These are phyloP conservation scores for Uronychia setigera DNA, from an alignment of 73 alveolate genomes.

Conservation along the genomic window DNA sequence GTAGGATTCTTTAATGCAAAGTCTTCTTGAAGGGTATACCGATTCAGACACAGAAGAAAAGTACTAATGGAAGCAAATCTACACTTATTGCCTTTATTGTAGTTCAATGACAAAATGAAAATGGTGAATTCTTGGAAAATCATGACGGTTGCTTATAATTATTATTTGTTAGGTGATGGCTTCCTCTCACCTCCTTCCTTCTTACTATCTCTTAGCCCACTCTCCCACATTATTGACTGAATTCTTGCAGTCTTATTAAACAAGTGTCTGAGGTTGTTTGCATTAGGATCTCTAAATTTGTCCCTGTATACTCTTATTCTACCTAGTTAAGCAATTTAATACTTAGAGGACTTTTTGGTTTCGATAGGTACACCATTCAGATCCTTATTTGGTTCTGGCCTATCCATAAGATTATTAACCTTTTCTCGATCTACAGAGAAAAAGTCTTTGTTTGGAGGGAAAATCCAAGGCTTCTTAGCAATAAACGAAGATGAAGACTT, in stretches of 20 bases:
- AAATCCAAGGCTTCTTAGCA: background rate
- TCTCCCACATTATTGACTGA: too few species aligned
- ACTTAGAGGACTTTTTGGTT: background rate
- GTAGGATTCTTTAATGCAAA: too few species aligned
- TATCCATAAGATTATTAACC: background rate
- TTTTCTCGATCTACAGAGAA: background rate
- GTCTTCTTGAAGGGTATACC: too few species aligned
- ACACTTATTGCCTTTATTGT: too few species aligned
- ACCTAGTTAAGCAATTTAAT: background rate
- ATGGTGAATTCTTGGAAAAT: conserved; percentile 57
- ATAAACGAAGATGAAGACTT: background rate
- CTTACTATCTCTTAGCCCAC: too few species aligned
- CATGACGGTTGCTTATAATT: conserved; percentile 20
- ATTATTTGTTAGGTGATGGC: too few species aligned
- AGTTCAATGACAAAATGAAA: conserved; percentile 40
- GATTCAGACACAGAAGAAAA: too few species aligned
- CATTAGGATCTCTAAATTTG: background rate
- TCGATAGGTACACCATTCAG: too few species aligned
- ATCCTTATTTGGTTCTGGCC: background rate
- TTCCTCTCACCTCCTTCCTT: too few species aligned
- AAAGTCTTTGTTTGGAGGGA: background rate
- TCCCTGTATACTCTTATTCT: background rate
- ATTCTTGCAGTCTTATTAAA: too few species aligned
- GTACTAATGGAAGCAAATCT: conserved; percentile 41
- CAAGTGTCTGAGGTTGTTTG: background rate